A percentile compares a stretch with the other conserved stretches of the same genome.
Evolutionary conservation across 768 basidiomycete genomes (phyloP).

Genomic region (Leucogyrophana mollusca): DNA sequence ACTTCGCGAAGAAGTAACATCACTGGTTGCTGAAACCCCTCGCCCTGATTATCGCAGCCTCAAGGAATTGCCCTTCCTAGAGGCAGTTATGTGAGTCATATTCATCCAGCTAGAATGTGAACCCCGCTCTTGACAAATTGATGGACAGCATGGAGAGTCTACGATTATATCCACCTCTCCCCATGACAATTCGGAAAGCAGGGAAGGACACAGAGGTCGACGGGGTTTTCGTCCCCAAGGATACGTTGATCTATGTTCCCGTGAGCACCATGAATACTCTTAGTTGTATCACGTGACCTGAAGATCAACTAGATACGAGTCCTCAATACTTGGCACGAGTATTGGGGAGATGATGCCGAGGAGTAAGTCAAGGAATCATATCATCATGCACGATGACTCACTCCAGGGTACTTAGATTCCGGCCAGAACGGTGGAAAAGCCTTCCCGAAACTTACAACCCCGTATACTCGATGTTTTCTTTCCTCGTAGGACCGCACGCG

Average conservation of each 20-base stretch:
- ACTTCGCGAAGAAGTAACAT: constrained; percentile 52
- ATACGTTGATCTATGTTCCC: constrained; percentile 41
- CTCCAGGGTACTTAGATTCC: constrained; percentile 34
- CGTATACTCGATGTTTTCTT: constrained; percentile 37
- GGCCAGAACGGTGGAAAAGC: constrained; percentile 45
- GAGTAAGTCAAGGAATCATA: constrained; percentile 29
- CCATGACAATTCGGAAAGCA: constrained; percentile 37
- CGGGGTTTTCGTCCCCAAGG: constrained; percentile 41
- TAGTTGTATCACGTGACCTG: background rate
- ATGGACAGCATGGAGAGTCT: constrained; percentile 37
- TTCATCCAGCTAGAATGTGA: background rate
- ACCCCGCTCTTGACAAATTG: background rate
- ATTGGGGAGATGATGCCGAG: constrained; percentile 53
- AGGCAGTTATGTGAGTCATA: constrained; percentile 15
- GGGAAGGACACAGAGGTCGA: constrained; percentile 32
- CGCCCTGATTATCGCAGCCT: constrained; percentile 13
- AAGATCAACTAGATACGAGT: constrained; percentile 41
- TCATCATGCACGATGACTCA: background rate
- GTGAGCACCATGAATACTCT: constrained; percentile 5
- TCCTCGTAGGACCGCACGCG: constrained; percentile 44
- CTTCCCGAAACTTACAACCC: constrained; percentile 36
- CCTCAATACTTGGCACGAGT: constrained; percentile 46
- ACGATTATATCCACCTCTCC: constrained; percentile 40
- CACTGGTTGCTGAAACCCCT: constrained; percentile 27
- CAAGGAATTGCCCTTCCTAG: constrained; percentile 10